Evolutionary conservation across 148 eudicot genomes (phyloP).

Genomic region (Cornus florida): DNA sequence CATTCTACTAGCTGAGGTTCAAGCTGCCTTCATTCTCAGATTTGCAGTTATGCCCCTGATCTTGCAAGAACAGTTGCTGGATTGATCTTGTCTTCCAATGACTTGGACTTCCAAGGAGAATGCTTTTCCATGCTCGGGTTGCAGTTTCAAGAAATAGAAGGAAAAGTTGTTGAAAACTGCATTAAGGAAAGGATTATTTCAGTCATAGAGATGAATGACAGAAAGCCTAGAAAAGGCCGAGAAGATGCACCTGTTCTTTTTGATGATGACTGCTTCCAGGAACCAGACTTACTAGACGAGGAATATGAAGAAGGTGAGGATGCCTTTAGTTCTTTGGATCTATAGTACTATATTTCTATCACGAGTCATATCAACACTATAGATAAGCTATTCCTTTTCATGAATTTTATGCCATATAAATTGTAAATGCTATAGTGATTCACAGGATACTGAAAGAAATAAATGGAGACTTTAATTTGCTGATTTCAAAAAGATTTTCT

Average conservation of each 20-base stretch:
- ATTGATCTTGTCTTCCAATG: conserved; percentile 68
- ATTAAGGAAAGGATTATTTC: conserved; percentile 53
- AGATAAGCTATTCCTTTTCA: too few relatives aligned
- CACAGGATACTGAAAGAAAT: too few relatives aligned
- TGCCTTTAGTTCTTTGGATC: conserved; percentile 36
- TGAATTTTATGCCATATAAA: too few relatives aligned
- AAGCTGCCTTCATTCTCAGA: conserved; percentile 40
- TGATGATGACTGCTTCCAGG: conserved; percentile 30
- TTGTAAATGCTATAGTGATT: too few relatives aligned
- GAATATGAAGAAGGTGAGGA: conserved; percentile 56
- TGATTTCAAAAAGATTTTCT: too few relatives aligned
- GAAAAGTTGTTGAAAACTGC: conserved; percentile 44
- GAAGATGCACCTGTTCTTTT: conserved; percentile 49
- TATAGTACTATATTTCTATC: neutral
- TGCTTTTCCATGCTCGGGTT: conserved; percentile 75
- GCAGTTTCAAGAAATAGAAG: conserved; percentile 27
- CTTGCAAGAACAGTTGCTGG: conserved; percentile 84
- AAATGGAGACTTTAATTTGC: too few relatives aligned
- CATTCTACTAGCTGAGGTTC: neutral
- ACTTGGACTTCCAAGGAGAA: conserved; percentile 61
- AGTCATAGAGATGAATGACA: conserved; percentile 51
- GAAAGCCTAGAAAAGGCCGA: conserved; percentile 33
- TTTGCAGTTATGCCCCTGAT: conserved; percentile 81
- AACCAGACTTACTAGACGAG: conserved; percentile 32
- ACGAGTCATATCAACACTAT: too few relatives aligned